A percentile compares a stretch with the other conserved stretches of the same genome.
phyloP scores from a whole-genome alignment of 768 basidiomycete genomes.

The Pleurotus tuoliensis region DNA sequence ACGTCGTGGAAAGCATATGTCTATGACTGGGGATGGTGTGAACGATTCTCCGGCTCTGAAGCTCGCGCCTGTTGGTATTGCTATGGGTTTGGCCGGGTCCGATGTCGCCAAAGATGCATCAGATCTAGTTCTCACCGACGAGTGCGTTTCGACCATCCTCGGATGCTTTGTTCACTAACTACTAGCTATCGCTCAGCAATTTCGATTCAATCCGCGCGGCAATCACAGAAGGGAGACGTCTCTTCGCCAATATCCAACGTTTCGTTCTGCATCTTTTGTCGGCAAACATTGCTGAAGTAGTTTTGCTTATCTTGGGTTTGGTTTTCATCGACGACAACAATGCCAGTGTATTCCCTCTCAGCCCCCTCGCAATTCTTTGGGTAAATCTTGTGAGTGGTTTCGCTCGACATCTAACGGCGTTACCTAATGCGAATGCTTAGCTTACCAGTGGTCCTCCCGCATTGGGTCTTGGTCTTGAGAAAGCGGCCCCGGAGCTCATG shows the following conservation, averaged over 20 bases:
- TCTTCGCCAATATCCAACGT: slow-evolving; percentile 53
- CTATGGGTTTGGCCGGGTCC: slow-evolving; percentile 23
- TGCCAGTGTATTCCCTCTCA: slow-evolving; percentile 52
- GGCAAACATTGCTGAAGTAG: slow-evolving; percentile 51
- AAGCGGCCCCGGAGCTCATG: slow-evolving; percentile 48
- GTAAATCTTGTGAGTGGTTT: slow-evolving; percentile 52
- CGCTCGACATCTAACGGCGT: too few relatives aligned
- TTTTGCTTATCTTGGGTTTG: slow-evolving; percentile 53
- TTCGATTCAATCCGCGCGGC: slow-evolving; percentile 58
- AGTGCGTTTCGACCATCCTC: too few relatives aligned
- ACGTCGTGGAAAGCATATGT: slow-evolving; percentile 45
- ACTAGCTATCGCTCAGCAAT: too few relatives aligned
- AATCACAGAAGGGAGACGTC: slow-evolving; percentile 50
- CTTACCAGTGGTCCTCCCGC: slow-evolving; percentile 48
- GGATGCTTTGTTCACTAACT: too few relatives aligned
- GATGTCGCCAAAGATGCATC: slow-evolving; percentile 35
- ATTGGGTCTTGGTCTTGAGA: slow-evolving; percentile 50
- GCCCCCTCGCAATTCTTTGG: slow-evolving; percentile 48
- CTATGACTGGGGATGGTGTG: slow-evolving; percentile 58
- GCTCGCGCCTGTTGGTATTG: slow-evolving; percentile 13
- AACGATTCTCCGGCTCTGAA: slow-evolving; percentile 50
- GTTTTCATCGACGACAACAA: slow-evolving; percentile 48
- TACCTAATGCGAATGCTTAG: slow-evolving; percentile 13
- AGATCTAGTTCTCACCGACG: slow-evolving; percentile 73
- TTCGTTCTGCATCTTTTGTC: slow-evolving; percentile 53